phyloP scores from a whole-genome alignment of 371 early-diverging fungal genomes.

The Mortierella sp. region DNA sequence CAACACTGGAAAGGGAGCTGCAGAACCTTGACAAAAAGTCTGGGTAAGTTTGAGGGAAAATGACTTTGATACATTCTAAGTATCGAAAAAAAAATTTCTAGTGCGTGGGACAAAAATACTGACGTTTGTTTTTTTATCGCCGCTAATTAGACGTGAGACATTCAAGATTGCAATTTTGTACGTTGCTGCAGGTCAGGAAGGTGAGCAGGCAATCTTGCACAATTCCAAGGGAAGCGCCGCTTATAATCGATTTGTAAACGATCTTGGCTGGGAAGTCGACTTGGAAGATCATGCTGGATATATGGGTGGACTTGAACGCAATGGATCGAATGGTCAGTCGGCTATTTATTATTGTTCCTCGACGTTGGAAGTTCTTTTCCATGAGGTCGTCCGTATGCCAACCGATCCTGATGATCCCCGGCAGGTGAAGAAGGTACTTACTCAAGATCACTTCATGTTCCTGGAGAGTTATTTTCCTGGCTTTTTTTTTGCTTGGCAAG shows the following conservation, averaged over 20 bases:
- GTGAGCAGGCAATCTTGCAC: constrained; percentile 84
- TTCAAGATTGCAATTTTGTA: constrained; percentile 93
- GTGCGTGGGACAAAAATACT: background rate
- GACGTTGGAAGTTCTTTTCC: constrained; percentile 90
- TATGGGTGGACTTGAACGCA: constrained; percentile 88
- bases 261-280: constrained; percentile 90
- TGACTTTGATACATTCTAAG: background rate
- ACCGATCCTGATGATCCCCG: constrained; percentile 82
- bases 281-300: constrained; percentile 89
- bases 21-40: constrained; percentile 82
- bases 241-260: constrained; percentile 86
- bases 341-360: constrained; percentile 90
- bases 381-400: constrained; percentile 94
- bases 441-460: too few relatives aligned
- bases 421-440: constrained; percentile 91
- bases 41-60: constrained; percentile 62
- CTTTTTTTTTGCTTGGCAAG: background rate
- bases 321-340: constrained; percentile 79
- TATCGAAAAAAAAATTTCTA: too few relatives aligned
- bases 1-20: constrained; percentile 78
- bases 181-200: constrained; percentile 93
- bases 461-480: too few relatives aligned
- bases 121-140: background rate
- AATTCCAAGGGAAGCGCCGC: constrained; percentile 76
- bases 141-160: constrained; percentile 73